A percentile compares a stretch with the other conserved stretches of the same genome.
phyloP scores from a whole-genome alignment of 108 stramenopile species.

The Schizochytrium sp. region DNA sequence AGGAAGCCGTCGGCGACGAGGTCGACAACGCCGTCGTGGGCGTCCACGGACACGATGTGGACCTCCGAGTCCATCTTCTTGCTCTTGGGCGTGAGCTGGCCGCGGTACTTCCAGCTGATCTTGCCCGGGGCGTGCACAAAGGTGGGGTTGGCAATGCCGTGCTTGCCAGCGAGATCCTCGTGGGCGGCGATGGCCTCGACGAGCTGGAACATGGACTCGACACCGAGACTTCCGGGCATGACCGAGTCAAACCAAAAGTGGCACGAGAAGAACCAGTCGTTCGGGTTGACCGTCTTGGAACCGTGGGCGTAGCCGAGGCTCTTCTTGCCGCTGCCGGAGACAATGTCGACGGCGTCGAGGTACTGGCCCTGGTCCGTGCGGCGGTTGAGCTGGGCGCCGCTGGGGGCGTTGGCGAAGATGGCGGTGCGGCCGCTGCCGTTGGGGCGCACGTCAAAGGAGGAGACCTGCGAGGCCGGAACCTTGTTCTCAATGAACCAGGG shows the following conservation, averaged over 20 bases:
- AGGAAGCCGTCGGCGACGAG: neutral
- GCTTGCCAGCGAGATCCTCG: neutral
- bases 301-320: neutral
- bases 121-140: neutral
- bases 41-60: neutral
- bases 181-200: neutral
- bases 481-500: neutral
- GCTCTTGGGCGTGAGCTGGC: neutral
- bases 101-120: neutral
- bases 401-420: neutral
- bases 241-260: neutral
- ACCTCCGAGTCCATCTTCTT: neutral
- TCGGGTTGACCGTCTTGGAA: neutral
- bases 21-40: neutral
- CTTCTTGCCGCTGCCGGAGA: neutral
- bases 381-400: neutral
- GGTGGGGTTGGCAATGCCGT: neutral
- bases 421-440: neutral
- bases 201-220: neutral
- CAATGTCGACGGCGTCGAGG: neutral
- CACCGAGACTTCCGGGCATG: neutral
- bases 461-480: neutral
- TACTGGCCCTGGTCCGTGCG: neutral
- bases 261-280: neutral
- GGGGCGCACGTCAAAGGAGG: neutral